A percentile compares a stretch with the other conserved stretches of the same genome.
phyloP scores from a whole-genome alignment of 306 rosid genomes.

The Hippophae rhamnoides region DNA sequence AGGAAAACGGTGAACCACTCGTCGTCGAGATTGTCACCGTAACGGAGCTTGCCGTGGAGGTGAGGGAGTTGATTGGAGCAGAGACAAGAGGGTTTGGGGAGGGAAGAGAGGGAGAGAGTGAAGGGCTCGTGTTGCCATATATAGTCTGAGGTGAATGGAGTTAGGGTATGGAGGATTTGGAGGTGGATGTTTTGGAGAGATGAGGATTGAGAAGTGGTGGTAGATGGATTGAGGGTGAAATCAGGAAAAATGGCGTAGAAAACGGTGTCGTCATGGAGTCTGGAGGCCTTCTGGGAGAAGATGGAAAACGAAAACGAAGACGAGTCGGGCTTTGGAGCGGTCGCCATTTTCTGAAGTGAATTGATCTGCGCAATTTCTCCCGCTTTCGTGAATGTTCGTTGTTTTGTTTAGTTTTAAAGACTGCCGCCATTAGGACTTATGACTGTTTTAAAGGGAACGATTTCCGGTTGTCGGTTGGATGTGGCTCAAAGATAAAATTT shows the following conservation, averaged over 20 bases:
- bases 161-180: constrained; percentile 44
- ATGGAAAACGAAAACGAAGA: constrained; percentile 24
- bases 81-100: constrained; percentile 40
- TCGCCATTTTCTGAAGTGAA: not conserved
- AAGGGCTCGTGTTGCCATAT: constrained; percentile 91
- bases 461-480: no score
- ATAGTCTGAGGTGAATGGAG: constrained; percentile 53
- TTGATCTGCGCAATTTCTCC: not conserved
- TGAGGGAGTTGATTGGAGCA: constrained; percentile 57
- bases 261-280: constrained; percentile 70
- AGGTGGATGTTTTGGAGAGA: constrained; percentile 74
- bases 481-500: no score
- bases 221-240: constrained; percentile 16
- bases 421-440: no score
- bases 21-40: constrained; percentile 76
- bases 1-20: constrained; percentile 93
- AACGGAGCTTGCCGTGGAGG: constrained; percentile 84
- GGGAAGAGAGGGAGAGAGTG: constrained; percentile 46
- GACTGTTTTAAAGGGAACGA: no score
- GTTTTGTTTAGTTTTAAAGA: not conserved
- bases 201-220: constrained; percentile 14
- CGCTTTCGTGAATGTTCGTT: not conserved
- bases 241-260: constrained; percentile 72
- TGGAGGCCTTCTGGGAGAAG: constrained; percentile 26
- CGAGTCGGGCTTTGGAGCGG: constrained; percentile 2